A percentile compares a stretch with the other conserved stretches of the same genome.
Evolutionary conservation across 768 basidiomycete species (phyloP).

Genomic region (Kwoniella sp.): DNA sequence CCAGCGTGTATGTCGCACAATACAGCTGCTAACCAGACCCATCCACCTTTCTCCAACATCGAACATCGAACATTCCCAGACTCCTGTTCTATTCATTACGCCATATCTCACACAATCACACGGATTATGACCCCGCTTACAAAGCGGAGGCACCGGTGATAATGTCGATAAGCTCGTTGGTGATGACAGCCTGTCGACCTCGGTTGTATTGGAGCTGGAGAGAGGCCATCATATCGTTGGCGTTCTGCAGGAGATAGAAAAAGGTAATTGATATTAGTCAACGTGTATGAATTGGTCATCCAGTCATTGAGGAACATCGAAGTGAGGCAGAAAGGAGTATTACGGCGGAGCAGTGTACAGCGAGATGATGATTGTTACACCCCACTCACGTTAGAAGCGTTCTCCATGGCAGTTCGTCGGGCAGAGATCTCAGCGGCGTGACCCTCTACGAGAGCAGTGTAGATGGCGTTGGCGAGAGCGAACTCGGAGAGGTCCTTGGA

Average conservation of each 20-base stretch:
- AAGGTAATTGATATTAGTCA: neutral
- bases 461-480: constrained; percentile 93
- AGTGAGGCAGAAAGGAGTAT: too few relatives aligned
- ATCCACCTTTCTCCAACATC: neutral
- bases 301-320: too few relatives aligned
- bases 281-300: too few relatives aligned
- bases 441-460: constrained; percentile 86
- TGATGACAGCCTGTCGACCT: constrained; percentile 97
- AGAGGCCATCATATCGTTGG: constrained; percentile 82
- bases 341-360: too few relatives aligned
- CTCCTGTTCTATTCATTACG: too few relatives aligned
- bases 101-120: neutral
- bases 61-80: too few relatives aligned
- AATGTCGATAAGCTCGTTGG: constrained; percentile 58
- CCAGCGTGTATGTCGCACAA: neutral
- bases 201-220: constrained; percentile 96
- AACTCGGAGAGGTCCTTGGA: constrained; percentile 94
- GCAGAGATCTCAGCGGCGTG: constrained; percentile 81
- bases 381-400: constrained; percentile 73
- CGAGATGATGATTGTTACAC: neutral
- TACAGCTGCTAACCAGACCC: neutral
- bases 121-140: constrained; percentile 27
- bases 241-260: constrained; percentile 63
- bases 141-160: constrained; percentile 53
- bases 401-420: constrained; percentile 99